phyloP scores from a whole-genome alignment of 371 early-diverging fungal species.

The Basidiobolus meristosporus region DNA sequence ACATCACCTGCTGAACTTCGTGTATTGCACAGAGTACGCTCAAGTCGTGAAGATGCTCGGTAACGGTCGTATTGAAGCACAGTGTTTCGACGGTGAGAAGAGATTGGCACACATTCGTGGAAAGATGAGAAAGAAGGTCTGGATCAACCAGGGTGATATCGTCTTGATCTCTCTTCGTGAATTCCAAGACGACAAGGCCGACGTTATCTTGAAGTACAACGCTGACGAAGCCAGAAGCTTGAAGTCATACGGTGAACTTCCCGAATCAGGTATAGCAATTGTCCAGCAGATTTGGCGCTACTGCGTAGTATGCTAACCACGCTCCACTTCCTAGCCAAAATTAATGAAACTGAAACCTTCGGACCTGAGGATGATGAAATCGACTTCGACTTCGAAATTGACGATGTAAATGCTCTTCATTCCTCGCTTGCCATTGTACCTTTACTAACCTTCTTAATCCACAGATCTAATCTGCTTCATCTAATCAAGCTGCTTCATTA shows the following conservation, averaged over 20 bases:
- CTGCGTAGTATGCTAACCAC: too few species aligned
- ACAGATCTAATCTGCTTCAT: too few species aligned
- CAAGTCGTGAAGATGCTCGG: constrained; percentile 91
- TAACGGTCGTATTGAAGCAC: constrained; percentile 87
- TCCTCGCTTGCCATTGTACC: too few species aligned
- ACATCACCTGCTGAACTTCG: too few species aligned
- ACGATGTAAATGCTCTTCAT: too few species aligned
- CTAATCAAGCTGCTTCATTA: too few species aligned
- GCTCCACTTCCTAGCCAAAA: constrained; percentile 23
- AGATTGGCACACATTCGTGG: constrained; percentile 95
- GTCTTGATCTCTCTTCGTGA: constrained; percentile 89
- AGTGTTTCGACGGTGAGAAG: constrained; percentile 85
- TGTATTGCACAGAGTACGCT: constrained; percentile 98
- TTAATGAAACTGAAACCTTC: constrained; percentile 56
- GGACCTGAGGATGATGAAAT: constrained; percentile 56
- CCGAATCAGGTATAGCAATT: constrained; percentile 63
- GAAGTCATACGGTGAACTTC: constrained; percentile 89
- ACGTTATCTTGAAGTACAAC: constrained; percentile 94
- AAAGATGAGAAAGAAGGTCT: constrained; percentile 85
- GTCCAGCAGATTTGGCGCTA: constrained; percentile 5
- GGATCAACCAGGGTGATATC: constrained; percentile 95
- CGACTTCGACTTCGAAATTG: constrained; percentile 55
- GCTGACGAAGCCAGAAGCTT: constrained; percentile 93
- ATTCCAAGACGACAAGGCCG: constrained; percentile 92
- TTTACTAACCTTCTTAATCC: too few species aligned